These are phyloP conservation scores for Bacterosira constricta DNA, from an alignment of 108 stramenopile genomes.

Conservation along the genomic window DNA sequence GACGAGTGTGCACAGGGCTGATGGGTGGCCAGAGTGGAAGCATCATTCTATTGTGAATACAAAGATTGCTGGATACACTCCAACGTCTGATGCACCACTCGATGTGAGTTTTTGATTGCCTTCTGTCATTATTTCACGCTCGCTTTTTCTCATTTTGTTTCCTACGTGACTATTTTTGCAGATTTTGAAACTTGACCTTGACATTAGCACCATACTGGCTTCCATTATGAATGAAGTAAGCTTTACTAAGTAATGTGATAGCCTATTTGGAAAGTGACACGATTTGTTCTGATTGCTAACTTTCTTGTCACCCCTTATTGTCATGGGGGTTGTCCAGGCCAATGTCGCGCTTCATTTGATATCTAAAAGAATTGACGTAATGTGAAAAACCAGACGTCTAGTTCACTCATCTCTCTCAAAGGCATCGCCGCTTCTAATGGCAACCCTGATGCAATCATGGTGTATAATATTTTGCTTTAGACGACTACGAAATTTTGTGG, in stretches of 20 bases:
- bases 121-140: neutral
- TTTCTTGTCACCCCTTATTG: too few relatives aligned
- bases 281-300: too few relatives aligned
- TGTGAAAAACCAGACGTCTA: conserved; percentile 6
- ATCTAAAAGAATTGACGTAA: conserved; percentile 66
- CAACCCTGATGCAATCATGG: neutral
- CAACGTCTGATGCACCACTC: conserved; percentile 21
- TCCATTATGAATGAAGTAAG: conserved; percentile 45
- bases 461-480: conserved; percentile 43
- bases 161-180: too few relatives aligned
- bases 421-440: conserved; percentile 24
- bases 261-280: too few relatives aligned
- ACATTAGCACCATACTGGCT: conserved; percentile 41
- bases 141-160: too few relatives aligned
- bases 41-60: neutral
- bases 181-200: conserved; percentile 40
- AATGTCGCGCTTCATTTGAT: conserved; percentile 57
- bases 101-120: conserved; percentile 12
- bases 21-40: conserved; percentile 5
- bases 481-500: conserved; percentile 19
- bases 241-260: neutral
- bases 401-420: conserved; percentile 29
- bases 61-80: conserved; percentile 32
- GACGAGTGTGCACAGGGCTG: too few relatives aligned
- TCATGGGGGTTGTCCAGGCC: too few relatives aligned